Conservation (phyloP, 352 stramenopile species). For the Phytophthora sojae region DNA sequence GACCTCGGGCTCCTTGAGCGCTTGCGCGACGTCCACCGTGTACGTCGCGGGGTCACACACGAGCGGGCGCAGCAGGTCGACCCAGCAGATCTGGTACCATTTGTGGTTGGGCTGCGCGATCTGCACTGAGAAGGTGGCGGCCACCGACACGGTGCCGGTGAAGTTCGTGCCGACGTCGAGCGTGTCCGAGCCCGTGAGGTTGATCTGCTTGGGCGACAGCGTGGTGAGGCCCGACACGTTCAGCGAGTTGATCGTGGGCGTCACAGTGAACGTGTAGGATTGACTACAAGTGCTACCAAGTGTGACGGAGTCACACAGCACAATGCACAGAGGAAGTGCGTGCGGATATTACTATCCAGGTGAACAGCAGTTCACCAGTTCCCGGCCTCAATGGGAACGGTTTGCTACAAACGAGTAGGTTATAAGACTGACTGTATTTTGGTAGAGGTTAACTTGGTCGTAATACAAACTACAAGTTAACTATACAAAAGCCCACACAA, state of each 20-base stretch:
- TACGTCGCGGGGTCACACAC: constrained; percentile 42
- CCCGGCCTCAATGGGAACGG: too few species aligned
- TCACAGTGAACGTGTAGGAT: constrained; percentile 59
- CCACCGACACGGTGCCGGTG: constrained; percentile 43
- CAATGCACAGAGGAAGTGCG: too few species aligned
- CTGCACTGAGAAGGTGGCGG: constrained; percentile 48
- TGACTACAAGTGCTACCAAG: too few species aligned
- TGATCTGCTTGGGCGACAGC: constrained; percentile 53
- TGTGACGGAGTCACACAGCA: too few species aligned
- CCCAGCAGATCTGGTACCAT: constrained; percentile 72
- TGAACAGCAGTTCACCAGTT: too few species aligned
- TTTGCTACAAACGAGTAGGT: too few species aligned
- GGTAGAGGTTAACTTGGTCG: too few species aligned
- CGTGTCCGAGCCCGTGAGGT: constrained; percentile 47
- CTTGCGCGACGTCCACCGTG: constrained; percentile 46
- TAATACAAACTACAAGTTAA: too few species aligned
- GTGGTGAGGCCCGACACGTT: constrained; percentile 54
- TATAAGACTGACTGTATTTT: too few species aligned
- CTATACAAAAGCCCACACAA: too few species aligned
- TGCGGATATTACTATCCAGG: too few species aligned
- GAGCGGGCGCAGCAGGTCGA: constrained; percentile 49
- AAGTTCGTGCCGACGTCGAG: constrained; percentile 60
- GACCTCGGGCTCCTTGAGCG: constrained; percentile 44
- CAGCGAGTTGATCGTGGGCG: constrained; percentile 58
- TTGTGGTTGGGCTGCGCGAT: constrained; percentile 64